Base-by-base conservation (phyloP, 768 basidiomycete genomes). In the Pisolithus microcarpus region DNA sequence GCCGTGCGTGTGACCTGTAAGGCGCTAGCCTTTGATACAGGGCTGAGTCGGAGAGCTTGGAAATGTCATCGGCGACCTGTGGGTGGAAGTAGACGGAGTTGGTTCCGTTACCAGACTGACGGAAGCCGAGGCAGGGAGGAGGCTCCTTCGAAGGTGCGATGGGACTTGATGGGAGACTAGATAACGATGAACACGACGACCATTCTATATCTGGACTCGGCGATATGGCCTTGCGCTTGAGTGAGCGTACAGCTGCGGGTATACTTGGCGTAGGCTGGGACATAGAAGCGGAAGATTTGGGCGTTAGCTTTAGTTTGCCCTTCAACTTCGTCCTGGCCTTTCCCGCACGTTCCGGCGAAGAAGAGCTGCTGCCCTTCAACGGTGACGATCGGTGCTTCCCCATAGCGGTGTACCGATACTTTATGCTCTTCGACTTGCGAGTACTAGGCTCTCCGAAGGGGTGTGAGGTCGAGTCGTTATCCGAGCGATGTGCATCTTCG, bases 371-470 rank as follows among this genome's bases (percentile, higher is more conserved):
- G 48, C 63, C 65, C 24, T 57, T 67, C 52, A 67, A 56, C 34
- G 65, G 65, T 13, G 65, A 67, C 39, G 66, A 69, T 7, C 56
- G 66, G 5, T 67, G 65, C 46, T 67, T 67, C 18, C 67, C 65
- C 9, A 62, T 60, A 44, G 63, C 66, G 5, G 46, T 63, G 49
- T 67, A 67, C 48, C 65, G 65, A 51, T 61, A 67, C 46, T 68
- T 69, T 53, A 67, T 59, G 37, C 56, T 53, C 51, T 59, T 62
- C 53, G 63, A 49, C 38, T 47, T 56, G 11, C 52, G 57, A 0
- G 60, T 24, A 1, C 46, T 28, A 31, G 65, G 61, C 21, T 60
- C 65, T 7, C 58, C 58, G 42, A 67, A 67, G 11, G 54, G 59
- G 51, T 56, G 59, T 15, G 59, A 55, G 4, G 61, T 30, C 0